Base-by-base conservation (phyloP, 805 yeast species). In the Ogataea saltuana region DNA sequence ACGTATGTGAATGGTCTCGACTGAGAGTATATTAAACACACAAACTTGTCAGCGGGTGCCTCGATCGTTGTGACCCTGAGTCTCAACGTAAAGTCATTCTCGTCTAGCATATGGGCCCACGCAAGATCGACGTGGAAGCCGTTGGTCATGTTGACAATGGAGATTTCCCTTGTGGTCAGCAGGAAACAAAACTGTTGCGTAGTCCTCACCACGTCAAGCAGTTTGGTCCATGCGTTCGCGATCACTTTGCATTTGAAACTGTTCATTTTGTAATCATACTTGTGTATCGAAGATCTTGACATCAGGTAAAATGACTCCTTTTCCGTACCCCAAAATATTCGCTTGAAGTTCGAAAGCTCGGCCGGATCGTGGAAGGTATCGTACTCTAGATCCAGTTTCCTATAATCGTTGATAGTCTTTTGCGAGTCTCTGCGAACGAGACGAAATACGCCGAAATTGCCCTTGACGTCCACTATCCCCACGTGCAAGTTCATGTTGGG, bases 101-200 rank as follows among this genome's bases (percentile, higher is more conserved):
- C 69, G 32, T 74, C 72, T 17, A 85, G 61, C 46, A 65, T 76
- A 60, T 88, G 96, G 47, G 81, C 83, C 90, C 95, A 85, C 0
- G 90, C 75, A 1, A 88, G 54, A 2, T 77, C 46, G 44, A 85
- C 70, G 22, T 63, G 63, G n/a, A 78, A 56, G 10, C 64, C 62
- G 12, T 50, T 41, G 13, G 58, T 58, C 2, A 52, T 35, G 10
- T 67, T 67, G 15, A 83, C 52, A 71, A 89, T 66, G 0, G 79
- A 72, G 6, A 89, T 39, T 53, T 85, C 90, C 44, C 74, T 76
- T 1, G 88, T 74, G 0, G 95, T 86, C 20, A 88, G 63, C 5
- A 85, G 53, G 30, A 84, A 71, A 3, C 74, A 64, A 45, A 71
- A 67, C 3, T 64, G 51, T 7, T 59, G 69, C 29, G 56, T 56